Conservation (phyloP, 306 rosid species). For the Geum urbanum region DNA sequence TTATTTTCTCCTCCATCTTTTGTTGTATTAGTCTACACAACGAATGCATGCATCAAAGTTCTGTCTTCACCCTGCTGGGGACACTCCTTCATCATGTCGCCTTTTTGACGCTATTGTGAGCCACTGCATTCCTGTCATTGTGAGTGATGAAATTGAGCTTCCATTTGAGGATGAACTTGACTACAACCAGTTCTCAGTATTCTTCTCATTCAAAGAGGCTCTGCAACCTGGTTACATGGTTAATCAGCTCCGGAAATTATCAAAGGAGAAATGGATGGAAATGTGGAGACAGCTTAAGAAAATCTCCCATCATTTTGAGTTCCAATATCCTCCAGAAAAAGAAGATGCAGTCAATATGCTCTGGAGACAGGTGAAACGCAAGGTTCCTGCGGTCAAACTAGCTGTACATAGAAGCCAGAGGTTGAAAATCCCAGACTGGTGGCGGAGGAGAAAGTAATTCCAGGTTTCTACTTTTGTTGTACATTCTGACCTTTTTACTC, state of each 20-base stretch:
- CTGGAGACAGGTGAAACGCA: constrained; percentile 92
- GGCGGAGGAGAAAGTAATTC: constrained; percentile 58
- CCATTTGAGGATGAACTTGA: constrained; percentile 95
- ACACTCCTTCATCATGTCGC: constrained; percentile 97
- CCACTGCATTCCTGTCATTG: constrained; percentile 93
- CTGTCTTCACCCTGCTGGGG: constrained; percentile 96
- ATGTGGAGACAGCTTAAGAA: constrained; percentile 81
- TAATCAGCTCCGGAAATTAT: constrained; percentile 56
- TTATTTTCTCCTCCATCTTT: constrained; percentile 17
- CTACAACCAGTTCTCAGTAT: constrained; percentile 68
- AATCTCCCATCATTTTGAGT: constrained; percentile 74
- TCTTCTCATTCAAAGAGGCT: constrained; percentile 89
- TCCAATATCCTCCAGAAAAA: constrained; percentile 73
- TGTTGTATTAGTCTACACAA: constrained; percentile 59
- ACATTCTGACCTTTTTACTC: constrained; percentile 36
- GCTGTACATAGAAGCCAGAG: constrained; percentile 67
- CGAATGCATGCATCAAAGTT: constrained; percentile 94
- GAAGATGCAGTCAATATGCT: constrained; percentile 90
- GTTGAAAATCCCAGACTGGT: constrained; percentile 88
- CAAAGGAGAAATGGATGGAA: constrained; percentile 79
- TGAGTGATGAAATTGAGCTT: constrained; percentile 95
- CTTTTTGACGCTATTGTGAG: constrained; percentile 94
- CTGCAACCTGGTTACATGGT: constrained; percentile 76
- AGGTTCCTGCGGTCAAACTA: constrained; percentile 72
- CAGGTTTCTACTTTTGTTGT: constrained; percentile 27